Conservation (phyloP, 2,329 filamentous ascomycete species). For the Parastagonospora nodorum region DNA sequence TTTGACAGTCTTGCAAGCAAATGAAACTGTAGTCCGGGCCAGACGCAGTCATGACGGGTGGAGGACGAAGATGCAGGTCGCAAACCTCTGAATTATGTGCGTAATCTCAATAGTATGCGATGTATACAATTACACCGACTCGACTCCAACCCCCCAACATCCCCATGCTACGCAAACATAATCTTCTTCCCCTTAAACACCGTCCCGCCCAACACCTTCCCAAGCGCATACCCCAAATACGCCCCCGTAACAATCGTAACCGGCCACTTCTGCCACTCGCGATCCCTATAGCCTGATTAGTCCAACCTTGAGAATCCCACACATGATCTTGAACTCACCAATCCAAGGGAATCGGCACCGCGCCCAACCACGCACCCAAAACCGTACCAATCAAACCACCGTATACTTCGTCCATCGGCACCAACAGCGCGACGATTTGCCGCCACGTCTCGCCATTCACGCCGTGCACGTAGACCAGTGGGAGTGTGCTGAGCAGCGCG, state of each 20-base stretch:
- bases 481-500: conserved; percentile 75
- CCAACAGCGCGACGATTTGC: conserved; percentile 68
- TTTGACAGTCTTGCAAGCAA: too few species aligned
- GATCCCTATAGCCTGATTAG: conserved; percentile 62
- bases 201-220: conserved; percentile 64
- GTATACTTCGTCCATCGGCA: conserved; percentile 83
- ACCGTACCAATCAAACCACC: conserved; percentile 79
- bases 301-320: conserved; percentile 3
- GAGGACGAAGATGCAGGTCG: too few species aligned
- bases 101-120: too few species aligned
- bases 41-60: too few species aligned
- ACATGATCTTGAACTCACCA: conserved; percentile 61
- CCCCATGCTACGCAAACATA: conserved; percentile 50
- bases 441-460: conserved; percentile 74
- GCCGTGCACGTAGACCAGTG: conserved; percentile 84
- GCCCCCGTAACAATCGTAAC: conserved; percentile 85
- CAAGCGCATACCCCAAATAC: conserved; percentile 77
- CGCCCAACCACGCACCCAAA: conserved; percentile 88
- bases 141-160: too few species aligned
- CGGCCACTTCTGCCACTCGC: conserved; percentile 99
- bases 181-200: conserved; percentile 54
- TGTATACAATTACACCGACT: too few species aligned
- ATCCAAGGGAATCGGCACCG: conserved; percentile 92
- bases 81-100: background rate
- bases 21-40: too few species aligned